Evolutionary conservation across 768 basidiomycete genomes (phyloP).

Genomic region (Leucocoprinus sp.): DNA sequence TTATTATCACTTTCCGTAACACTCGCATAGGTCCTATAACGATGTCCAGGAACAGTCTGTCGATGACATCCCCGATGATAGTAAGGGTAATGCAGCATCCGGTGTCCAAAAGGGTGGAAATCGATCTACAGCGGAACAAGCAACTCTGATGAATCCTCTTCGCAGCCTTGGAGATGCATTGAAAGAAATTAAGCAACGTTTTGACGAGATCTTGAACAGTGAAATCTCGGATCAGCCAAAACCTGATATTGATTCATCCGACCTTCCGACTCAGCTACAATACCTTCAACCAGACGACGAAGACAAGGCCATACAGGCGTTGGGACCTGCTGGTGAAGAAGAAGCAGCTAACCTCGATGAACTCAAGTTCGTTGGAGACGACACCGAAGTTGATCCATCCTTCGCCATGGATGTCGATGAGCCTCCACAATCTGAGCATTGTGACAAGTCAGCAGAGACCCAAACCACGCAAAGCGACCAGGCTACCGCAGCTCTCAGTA

Average conservation of each 20-base stretch:
- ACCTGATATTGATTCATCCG: conserved; percentile 30
- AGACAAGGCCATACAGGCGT: conserved; percentile 75
- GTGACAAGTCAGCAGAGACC: conserved; percentile 18
- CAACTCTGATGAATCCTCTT: conserved; percentile 41
- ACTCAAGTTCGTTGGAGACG: conserved; percentile 66
- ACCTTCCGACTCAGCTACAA: conserved; percentile 51
- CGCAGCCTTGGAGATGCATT: conserved; percentile 81
- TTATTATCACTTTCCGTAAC: not conserved
- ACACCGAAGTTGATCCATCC: conserved; percentile 24
- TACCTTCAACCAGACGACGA: conserved; percentile 66
- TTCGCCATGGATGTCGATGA: conserved; percentile 44
- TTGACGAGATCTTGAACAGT: conserved; percentile 68
- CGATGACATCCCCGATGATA: conserved; percentile 13
- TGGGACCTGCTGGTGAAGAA: conserved; percentile 82
- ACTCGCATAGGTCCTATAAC: conserved; percentile 4
- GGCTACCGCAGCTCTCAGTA: conserved; percentile 18
- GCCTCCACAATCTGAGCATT: conserved; percentile 18
- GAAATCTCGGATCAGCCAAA: conserved; percentile 24
- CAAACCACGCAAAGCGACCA: conserved; percentile 17
- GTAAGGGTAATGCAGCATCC: conserved; percentile 25
- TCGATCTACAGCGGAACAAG: conserved; percentile 30
- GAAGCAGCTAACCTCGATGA: conserved; percentile 76
- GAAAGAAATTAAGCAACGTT: conserved; percentile 73
- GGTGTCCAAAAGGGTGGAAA: conserved; percentile 40
- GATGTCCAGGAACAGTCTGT: conserved; percentile 12